Base-by-base conservation (phyloP, 108 stramenopile species). In the Thalassiosira profunda region DNA sequence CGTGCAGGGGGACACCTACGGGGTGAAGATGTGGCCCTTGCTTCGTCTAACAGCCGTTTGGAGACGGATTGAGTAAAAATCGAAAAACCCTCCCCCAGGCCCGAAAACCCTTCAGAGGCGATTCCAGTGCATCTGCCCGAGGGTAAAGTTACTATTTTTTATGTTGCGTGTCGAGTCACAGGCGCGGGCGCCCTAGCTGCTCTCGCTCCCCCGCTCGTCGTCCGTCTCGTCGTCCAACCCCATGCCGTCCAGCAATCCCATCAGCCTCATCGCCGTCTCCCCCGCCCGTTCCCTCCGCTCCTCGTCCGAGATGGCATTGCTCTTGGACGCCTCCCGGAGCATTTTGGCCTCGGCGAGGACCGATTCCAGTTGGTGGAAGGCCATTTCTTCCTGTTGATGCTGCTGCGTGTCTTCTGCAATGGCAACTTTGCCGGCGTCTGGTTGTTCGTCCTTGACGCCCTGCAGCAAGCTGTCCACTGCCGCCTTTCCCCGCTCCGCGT, bases 181-280 rank as follows among this genome's bases (percentile, higher is more conserved):
- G n/a, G n/a, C n/a, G n/a, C n/a, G n/a, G n/a, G n/a, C n/a, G n/a
- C n/a, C n/a, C n/a, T n/a, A n/a, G n/a, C n/a, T n/a, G n/a, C n/a
- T n/a, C n/a, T 52, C 51, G 29, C 54, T 55, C 48, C 67, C 71
- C 25, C 75, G 76, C 6, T 80, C 82, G 34, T 94, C 90, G 25
- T 85, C 83, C 10, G 81, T 82, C 11, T 79, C 84, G 20, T 82
- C 82, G 36, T 89, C 88, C 33, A 84, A 62, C 61, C 85, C 91
- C 54, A 92, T 64, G 44, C 71, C 62, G 9, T 82, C 81, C 83
- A 95, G 85, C 35, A 95, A 41, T 48, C 84, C 86, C 73, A 91
- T 85, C 54, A 95, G 54, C 5, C 79, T 41, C 74, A 86, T 56
- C n/a, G 94, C 94, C 26, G 89, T 86, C 63, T 87, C 80, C n/a